Base-by-base conservation (phyloP, 2,329 filamentous ascomycete genomes). In the Penicillium hesseltinei region DNA sequence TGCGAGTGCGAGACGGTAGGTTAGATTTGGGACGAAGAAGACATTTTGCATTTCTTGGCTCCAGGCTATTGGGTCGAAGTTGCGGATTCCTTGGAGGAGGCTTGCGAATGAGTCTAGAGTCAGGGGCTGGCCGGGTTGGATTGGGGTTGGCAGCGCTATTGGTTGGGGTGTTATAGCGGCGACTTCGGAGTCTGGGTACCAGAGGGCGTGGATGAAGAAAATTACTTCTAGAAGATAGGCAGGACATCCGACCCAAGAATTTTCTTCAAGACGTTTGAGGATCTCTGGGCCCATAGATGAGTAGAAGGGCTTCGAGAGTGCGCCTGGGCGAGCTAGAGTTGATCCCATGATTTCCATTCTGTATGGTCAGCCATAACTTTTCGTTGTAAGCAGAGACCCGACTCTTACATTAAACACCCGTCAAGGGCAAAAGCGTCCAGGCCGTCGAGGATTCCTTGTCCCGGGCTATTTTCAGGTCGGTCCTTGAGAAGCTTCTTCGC, bases 1-100 rank as follows among this genome's bases (percentile, higher is more conserved):
- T 29, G 74, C 82, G 2, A 83, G 78, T 51, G 74, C 73, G 50
- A 84, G 78, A 51, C 78, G 79, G 60, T 75, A 71, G 47, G 77
- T 73, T 13, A 83, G 69, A 17, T 78, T 74, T 2, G 75, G 66
- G 27, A 83, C 79, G 69, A 80, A 82, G 38, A 67, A 63, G 54
- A 65, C 72, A n/a, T 65, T 60, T 61, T 75, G 73, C 65, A 76
- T 72, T 45, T 71, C 68, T 51, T 73, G 64, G 33, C 74, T 70
- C 74, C 74, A 77, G 45, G 67, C 59, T 17, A 67, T 59, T 11
- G 74, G 70, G 43, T 77, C 70, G 52, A 77, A 76, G 40, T 69
- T 67, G 58, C 73, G 70, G 43, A 77, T 77, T 48, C 75, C 71
- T 17, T 70, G 67, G 17, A 76, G 63, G 36, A 77, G 68, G 17